Base-by-base conservation (phyloP, 495 filamentous ascomycete species). In the Penicillium lagena region DNA sequence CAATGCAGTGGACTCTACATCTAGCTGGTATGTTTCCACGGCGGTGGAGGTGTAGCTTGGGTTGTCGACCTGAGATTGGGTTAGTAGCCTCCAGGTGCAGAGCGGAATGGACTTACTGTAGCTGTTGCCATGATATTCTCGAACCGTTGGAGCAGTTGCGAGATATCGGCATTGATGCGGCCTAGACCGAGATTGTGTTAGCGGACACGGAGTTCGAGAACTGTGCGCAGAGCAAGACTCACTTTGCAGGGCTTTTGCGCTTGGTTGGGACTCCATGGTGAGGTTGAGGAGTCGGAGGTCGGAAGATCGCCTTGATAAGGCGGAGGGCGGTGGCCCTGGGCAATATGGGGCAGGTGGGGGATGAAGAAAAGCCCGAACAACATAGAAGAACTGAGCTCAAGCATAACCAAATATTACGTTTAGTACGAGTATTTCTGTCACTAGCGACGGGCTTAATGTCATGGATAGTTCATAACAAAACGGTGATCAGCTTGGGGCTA, bases 1-100 rank as follows among this genome's bases (percentile, higher is more conserved):
- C 65, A 87, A 62, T 11, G 78, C 75, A 14, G 81, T 75, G 4
- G 77, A 76, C 49, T 85, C 81, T 4, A 82, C 77, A 41, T 82
- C 77, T 14, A 88, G 75, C 47, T 83, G 73, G 45, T 78, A 80
- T 1, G 72, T 72, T 45, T 78, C 76, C 2, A 79, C 71, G 4
- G 85, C 81, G 0, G 77, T 78, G 10, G 66, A 50, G 4, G 59
- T 57, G 46, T 70, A 54, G 43, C 62, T 69, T 29, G 53, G 51
- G 32, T 62, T 66, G 29, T 70, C 54, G 34, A 66, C 62, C 71
- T 74, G 38, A 28, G 15, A 9, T 43, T 10, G 10, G 14, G 9
- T 41, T 1, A 10, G 30, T 11, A 42, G 31, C 17, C n/a, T 22
- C 28, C 10, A 28, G 12, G 28, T 9, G 37, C 6, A 27, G 31